Base-by-base conservation (phyloP, 768 basidiomycete genomes). In the Lactifluus pinguis region DNA sequence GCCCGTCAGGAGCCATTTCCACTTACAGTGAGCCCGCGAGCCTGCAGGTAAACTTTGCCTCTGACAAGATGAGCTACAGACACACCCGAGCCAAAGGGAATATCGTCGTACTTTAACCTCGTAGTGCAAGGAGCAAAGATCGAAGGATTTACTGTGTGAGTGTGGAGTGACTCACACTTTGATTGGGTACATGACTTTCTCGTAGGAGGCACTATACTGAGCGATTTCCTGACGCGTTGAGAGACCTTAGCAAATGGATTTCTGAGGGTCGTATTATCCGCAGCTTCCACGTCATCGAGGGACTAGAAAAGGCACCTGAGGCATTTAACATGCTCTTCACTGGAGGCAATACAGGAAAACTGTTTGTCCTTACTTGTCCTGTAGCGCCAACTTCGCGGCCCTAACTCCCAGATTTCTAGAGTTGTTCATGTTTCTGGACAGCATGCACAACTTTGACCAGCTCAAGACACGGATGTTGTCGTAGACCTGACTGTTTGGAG, bases 141-240 rank as follows among this genome's bases (percentile, higher is more conserved):
- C 2, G 77, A 89, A 68, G 95, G 95, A 8, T 97, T 93, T 74
- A 77, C 94, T 66, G 80, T 91, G 85, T 88, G 68, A 50, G 83
- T 70, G 38, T 44, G 3, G 49, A 13, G 14, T 51, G 17, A n/a
- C n/a, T n/a, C n/a, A 36, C 25, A 5, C 5, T 8, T 15, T 10
- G 30, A 19, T 34, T 53, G 13, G 44, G 25, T 4, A 6, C n/a
- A 9, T 51, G 9, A 6, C n/a, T 39, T 17, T 25, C 19, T 11
- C 32, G 59, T 63, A 90, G 90, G 8, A 78, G 91, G 62, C 92
- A 98, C 73, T 94, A 92, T 69, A 76, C 69, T 0, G 60, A 75
- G 0, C 78, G 83, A 59, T 93, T 77, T 68, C 76, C 80, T 4
- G 77, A 73, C 32, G 92, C 86, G 0, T 74, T 80, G 29, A 72